Evolutionary conservation across 441 rosid species (phyloP).

Genomic region (Gossypium davidsonii): DNA sequence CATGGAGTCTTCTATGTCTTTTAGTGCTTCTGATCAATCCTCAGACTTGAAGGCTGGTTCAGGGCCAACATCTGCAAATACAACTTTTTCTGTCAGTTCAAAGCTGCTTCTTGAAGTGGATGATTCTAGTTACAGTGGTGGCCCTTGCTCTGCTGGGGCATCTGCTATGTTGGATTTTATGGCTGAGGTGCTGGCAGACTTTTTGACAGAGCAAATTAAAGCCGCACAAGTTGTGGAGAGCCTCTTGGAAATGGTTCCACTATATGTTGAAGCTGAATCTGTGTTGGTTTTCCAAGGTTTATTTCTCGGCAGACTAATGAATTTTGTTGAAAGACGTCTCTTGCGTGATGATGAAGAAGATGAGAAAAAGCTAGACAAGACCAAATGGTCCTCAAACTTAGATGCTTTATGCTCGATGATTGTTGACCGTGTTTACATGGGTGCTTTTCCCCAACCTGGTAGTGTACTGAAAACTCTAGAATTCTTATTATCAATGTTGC

Average conservation of each 20-base stretch:
- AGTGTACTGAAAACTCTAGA: conserved; percentile 82
- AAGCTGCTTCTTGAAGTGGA: conserved; percentile 60
- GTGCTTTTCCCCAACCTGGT: conserved; percentile 91
- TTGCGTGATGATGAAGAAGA: conserved; percentile 99
- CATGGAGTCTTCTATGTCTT: conserved; percentile 48
- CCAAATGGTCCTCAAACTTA: conserved; percentile 88
- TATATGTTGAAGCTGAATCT: conserved; percentile 63
- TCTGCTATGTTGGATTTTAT: conserved; percentile 70
- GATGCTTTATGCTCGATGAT: conserved; percentile 96
- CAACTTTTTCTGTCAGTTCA: conserved; percentile 39
- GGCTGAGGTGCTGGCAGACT: conserved; percentile 82
- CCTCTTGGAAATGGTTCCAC: conserved; percentile 63
- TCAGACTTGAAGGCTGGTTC: conserved; percentile 44
- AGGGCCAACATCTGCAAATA: conserved; percentile 36
- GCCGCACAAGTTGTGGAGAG: conserved; percentile 57
- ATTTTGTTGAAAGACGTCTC: conserved; percentile 95
- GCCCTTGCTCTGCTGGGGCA: conserved; percentile 84
- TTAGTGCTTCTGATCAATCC: conserved; percentile 47
- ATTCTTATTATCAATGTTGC: conserved; percentile 94
- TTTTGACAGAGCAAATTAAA: conserved; percentile 80
- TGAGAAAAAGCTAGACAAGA: conserved; percentile 84
- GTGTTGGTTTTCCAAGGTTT: conserved; percentile 74
- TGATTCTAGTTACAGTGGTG: conserved; percentile 77
- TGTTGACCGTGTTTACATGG: conserved; percentile 97
- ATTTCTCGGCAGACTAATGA: conserved; percentile 74